Evolutionary conservation across 202 grass and related monocot species (phyloP), one percentile per base, ranked within the genome.

Genomic region (Schoenoplectus triqueter): DNA sequence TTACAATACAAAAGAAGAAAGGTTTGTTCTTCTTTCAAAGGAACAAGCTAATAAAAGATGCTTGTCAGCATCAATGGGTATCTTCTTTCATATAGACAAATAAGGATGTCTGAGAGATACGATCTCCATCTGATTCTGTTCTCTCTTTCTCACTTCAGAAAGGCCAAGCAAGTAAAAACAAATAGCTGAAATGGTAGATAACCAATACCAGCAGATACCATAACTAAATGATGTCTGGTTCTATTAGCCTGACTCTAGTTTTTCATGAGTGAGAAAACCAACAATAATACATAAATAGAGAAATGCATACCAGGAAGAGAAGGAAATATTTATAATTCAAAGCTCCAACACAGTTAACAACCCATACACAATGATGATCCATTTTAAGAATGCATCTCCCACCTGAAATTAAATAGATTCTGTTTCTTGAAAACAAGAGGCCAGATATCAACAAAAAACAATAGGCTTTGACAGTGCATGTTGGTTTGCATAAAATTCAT

Each of bases 301-400:
- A 85, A 74, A 66, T 76, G 1, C 66, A n/a, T 94, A 98, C 95
- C 95, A 98, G 82, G 80, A 98, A 98, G 57, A 98, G 95, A 84
- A 98, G 95, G 83, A 98, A 98, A 48, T 82, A 95, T 75, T 98
- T 98, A 76, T 98, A 98, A 87, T 98, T 98, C 22, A 90, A 87
- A 3, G 95, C 95, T 78, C 95, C 95, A 66, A 98, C 93, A 91
- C 95, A 98, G 84, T 95, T 98, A 65, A 98, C 95, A 77, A 95
- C 95, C 95, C 93, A 90, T 40, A 92, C 91, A 82, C 89, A 90
- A 81, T 97, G 91, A 84, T 92, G 92, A 83, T 98, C 95, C 95
- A 98, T 98, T 89, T 98, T 98, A 66, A 98, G 86, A 17, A 98
- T 66, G 64, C 95, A 98, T 87, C 88, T 88, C 82, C 95, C 95